phyloP scores from a whole-genome alignment of 1,284 basidiomycete species.

The Cronartium ribicola region DNA sequence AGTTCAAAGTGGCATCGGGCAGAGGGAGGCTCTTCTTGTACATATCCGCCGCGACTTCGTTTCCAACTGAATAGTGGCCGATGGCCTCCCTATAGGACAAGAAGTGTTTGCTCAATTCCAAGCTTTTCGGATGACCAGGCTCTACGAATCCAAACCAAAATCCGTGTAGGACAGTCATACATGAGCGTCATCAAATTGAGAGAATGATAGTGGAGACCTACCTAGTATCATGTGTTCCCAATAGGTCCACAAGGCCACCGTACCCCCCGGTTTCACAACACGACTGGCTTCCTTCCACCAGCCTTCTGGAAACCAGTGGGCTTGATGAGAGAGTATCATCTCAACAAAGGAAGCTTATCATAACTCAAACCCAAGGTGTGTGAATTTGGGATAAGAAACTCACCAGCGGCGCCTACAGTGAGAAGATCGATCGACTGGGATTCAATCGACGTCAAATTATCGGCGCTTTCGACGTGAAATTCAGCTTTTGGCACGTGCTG shows the following conservation, averaged over 20 bases:
- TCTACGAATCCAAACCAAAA: conserved; percentile 2
- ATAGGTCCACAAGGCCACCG: conserved; percentile 16
- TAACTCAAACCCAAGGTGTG: background rate
- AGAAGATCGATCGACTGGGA: conserved; percentile 21
- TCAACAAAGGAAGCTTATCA: background rate
- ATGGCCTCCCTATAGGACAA: background rate
- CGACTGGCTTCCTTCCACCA: conserved; percentile 34
- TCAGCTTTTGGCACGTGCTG: conserved; percentile 14
- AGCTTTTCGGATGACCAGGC: conserved; percentile 9
- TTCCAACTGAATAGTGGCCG: background rate
- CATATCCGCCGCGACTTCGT: conserved; percentile 2
- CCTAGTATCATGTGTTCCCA: conserved; percentile 10
- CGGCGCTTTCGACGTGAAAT: conserved; percentile 18
- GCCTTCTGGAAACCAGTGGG: conserved; percentile 19
- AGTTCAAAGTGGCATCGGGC: background rate
- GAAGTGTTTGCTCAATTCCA: background rate
- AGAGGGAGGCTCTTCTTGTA: conserved; percentile 30
- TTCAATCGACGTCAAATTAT: conserved; percentile 11
- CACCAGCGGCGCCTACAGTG: conserved; percentile 20
- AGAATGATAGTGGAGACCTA: background rate
- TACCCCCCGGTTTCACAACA: conserved; percentile 25
- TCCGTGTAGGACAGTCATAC: background rate
- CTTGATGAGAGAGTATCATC: background rate
- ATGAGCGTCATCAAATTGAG: background rate
- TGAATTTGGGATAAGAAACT: background rate